Base-by-base conservation (phyloP, 129 eudicot genomes). In the Arctium minus region DNA sequence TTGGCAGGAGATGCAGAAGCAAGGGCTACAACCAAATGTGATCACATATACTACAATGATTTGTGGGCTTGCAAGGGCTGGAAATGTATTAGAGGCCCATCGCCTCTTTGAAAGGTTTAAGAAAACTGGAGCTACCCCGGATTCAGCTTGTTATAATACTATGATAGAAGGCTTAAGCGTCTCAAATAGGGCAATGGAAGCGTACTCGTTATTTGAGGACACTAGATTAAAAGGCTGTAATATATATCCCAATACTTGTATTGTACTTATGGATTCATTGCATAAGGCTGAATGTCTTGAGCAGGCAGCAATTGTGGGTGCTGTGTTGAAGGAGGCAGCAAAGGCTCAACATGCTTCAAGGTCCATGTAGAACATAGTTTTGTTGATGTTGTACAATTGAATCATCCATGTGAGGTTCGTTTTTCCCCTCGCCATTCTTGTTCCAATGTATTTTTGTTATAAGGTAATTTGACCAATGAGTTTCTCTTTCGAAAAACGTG, bases 1-100 rank as follows among this genome's bases (percentile, higher is more conserved):
- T 84, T 94, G 96, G 94, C 99, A 93, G 75, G 99, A 96, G 70
- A 93, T 96, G 99, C 94, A 91, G 84, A 96, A 93, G 83, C 88
- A 85, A 31, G 99, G 99, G 62, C 5, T 96, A 44, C 88, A 90
- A 70, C 99, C 99, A 32, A 93, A 93, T 71, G 83, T 84, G 78
- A 86, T 93, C 22, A 96, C 99, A 8, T 96, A 96, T 80, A 86
- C 97, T 0, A 88, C 95, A 5, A 96, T 96, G 99, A 96, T 96
- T 6, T 90, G 97, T 13, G 99, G 98, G 83, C 99, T 96, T 76
- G 95, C 98, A 6, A 90, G 92, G 37, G 97, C 92, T 15, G 99
- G 99, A 9, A 92, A 96, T 75, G 86, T 93, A 40, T 77, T 81
- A 2, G 97, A 93, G 81, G 97, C 99, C 17, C 81, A 80, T 77